Percentiles rank a stretch among this genome's conserved stretches.
phyloP scores from a whole-genome alignment of 495 filamentous ascomycete genomes.

The Penicillium parvum region DNA sequence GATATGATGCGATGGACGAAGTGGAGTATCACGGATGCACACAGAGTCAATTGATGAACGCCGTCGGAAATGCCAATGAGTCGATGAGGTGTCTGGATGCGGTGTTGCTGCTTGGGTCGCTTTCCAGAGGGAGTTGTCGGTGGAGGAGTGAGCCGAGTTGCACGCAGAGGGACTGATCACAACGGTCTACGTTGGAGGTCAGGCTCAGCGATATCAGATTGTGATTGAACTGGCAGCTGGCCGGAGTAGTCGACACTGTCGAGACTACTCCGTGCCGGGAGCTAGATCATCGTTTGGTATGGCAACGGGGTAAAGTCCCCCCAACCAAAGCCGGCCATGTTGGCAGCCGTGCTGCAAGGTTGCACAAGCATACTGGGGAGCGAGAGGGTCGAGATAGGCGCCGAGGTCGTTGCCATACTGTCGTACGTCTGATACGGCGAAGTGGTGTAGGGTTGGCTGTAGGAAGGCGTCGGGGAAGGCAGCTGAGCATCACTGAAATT shows the following conservation, averaged over 20 bases:
- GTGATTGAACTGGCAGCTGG: constrained; percentile 8
- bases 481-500: constrained; percentile 64
- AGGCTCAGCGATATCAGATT: constrained; percentile 10
- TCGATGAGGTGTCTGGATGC: constrained; percentile 13
- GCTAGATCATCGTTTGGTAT: constrained; percentile 56
- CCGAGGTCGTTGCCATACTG: constrained; percentile 58
- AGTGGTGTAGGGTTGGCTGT: constrained; percentile 73
- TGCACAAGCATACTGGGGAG: constrained; percentile 85
- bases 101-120: constrained; percentile 30
- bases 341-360: constrained; percentile 68
- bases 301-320: constrained; percentile 51
- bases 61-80: constrained; percentile 49
- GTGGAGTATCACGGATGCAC: constrained; percentile 50
- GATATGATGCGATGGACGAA: constrained; percentile 37
- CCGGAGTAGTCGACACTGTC: constrained; percentile 12
- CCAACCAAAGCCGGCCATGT: constrained; percentile 72
- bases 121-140: constrained; percentile 7
- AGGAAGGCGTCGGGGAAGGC: constrained; percentile 71
- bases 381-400: constrained; percentile 65
- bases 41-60: constrained; percentile 40
- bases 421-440: constrained; percentile 67
- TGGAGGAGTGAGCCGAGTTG: not conserved
- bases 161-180: not conserved
- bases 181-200: constrained; percentile 19
- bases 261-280: constrained; percentile 7